Evolutionary conservation across 1,284 basidiomycete species (phyloP).

Genomic region (Trametes versicolor): DNA sequence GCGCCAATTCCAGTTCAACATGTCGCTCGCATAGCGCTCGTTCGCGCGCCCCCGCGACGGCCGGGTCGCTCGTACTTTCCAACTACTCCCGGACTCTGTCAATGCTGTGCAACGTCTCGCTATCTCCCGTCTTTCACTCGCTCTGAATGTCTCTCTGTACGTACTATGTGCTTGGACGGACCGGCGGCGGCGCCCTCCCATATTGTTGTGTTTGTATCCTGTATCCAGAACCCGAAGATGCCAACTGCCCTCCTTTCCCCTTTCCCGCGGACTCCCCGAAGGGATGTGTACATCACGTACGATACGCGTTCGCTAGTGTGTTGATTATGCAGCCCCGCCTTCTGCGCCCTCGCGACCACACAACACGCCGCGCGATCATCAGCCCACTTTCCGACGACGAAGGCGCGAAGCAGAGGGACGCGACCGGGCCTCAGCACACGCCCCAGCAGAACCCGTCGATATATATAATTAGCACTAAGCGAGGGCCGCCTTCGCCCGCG

Average conservation of each 20-base stretch:
- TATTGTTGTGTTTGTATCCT: neutral
- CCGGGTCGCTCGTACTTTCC: neutral
- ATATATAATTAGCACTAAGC: slow-evolving; percentile 33
- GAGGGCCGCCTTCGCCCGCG: slow-evolving; percentile 21
- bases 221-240: neutral
- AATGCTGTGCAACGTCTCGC: neutral
- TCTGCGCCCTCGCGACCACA: slow-evolving; percentile 2
- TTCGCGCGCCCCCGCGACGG: neutral
- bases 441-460: neutral
- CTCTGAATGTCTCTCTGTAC: neutral
- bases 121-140: neutral
- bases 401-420: slow-evolving; percentile 7
- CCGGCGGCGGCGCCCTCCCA: neutral
- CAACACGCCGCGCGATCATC: slow-evolving; percentile 13
- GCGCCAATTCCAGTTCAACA: slow-evolving; percentile 28
- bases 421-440: slow-evolving; percentile 2
- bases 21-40: slow-evolving; percentile 12
- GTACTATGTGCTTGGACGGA: slow-evolving; percentile 6
- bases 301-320: slow-evolving; percentile 8
- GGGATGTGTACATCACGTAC: slow-evolving; percentile 9
- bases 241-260: neutral
- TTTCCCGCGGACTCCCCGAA: neutral
- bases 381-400: slow-evolving; percentile 10
- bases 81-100: neutral
- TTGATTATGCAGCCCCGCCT: slow-evolving; percentile 7